Conservation (phyloP, 1,139 yeast genomes). For the Debaryomyces nepalensis region DNA sequence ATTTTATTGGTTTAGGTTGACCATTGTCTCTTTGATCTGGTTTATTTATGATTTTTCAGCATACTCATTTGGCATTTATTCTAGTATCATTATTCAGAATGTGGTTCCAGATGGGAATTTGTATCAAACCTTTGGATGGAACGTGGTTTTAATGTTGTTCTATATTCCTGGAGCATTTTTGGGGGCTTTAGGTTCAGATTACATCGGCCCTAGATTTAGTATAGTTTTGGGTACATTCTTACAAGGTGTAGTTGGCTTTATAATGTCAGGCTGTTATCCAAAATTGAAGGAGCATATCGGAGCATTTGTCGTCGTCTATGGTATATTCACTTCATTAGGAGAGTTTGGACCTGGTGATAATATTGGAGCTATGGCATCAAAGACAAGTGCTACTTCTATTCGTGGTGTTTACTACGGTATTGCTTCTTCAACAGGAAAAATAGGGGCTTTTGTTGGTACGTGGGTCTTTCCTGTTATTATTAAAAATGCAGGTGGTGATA, state of each 20-base stretch:
- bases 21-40: constrained; percentile 80
- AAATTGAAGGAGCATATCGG: constrained; percentile 64
- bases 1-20: constrained; percentile 83
- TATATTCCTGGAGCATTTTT: constrained; percentile 87
- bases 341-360: constrained; percentile 96
- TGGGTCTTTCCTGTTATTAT: constrained; percentile 82
- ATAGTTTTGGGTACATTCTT: constrained; percentile 66
- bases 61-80: constrained; percentile 86
- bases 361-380: constrained; percentile 84
- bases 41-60: constrained; percentile 87
- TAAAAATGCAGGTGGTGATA: constrained; percentile 36
- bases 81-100: constrained; percentile 63
- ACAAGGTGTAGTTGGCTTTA: constrained; percentile 83
- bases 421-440: constrained; percentile 89
- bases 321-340: constrained; percentile 83
- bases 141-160: constrained; percentile 82
- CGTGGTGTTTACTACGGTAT: constrained; percentile 92
- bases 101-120: constrained; percentile 67
- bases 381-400: constrained; percentile 82
- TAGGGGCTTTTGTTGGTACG: constrained; percentile 92
- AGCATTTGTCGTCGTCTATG: constrained; percentile 82
- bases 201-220: constrained; percentile 85
- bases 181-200: constrained; percentile 85
- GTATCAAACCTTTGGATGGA: constrained; percentile 89
- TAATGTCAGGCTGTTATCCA: constrained; percentile 76